Evolutionary conservation across 2,329 filamentous ascomycete genomes (phyloP).

Genomic region (Septoria linicola): DNA sequence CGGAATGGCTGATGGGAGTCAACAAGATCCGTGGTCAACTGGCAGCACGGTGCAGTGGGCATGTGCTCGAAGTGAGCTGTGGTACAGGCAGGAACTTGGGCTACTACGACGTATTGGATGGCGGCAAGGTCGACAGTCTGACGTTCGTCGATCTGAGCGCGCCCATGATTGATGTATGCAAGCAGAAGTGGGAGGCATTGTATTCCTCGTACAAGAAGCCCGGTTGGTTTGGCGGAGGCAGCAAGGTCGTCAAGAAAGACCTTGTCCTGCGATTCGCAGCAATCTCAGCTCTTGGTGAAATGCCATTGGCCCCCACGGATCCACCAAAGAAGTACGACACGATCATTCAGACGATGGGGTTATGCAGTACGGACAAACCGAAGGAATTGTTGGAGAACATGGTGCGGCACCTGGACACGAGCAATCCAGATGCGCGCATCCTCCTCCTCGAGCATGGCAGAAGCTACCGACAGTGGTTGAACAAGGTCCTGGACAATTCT

Average conservation of each 20-base stretch:
- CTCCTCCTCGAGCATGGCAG: slow-evolving; percentile 53
- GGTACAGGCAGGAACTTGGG: slow-evolving; percentile 51
- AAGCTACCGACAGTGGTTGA: slow-evolving; percentile 50
- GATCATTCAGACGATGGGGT: slow-evolving; percentile 53
- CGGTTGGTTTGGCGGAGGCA: slow-evolving; percentile 13
- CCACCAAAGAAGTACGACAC: slow-evolving; percentile 46
- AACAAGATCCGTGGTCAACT: slow-evolving; percentile 43
- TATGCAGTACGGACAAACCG: slow-evolving; percentile 51
- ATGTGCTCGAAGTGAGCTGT: slow-evolving; percentile 52
- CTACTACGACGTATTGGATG: slow-evolving; percentile 41
- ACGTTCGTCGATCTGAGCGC: slow-evolving; percentile 50
- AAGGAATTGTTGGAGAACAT: slow-evolving; percentile 47
- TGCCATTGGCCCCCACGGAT: slow-evolving; percentile 42
- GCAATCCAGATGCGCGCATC: slow-evolving; percentile 47
- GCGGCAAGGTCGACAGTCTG: slow-evolving; percentile 41
- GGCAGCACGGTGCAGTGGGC: slow-evolving; percentile 42
- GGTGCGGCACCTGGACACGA: slow-evolving; percentile 39
- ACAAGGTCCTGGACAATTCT: slow-evolving; percentile 47
- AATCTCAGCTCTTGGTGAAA: slow-evolving; percentile 45
- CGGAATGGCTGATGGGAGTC: slow-evolving; percentile 46
- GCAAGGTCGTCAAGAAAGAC: slow-evolving; percentile 22
- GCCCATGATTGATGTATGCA: slow-evolving; percentile 50
- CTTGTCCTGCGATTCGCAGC: slow-evolving; percentile 42
- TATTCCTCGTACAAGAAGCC: slow-evolving; percentile 25
- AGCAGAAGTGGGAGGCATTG: slow-evolving; percentile 49